Evolutionary conservation across 306 rosid genomes (phyloP), one percentile per base, ranked within the genome.

Genomic region (Gastrolobium bilobum): DNA sequence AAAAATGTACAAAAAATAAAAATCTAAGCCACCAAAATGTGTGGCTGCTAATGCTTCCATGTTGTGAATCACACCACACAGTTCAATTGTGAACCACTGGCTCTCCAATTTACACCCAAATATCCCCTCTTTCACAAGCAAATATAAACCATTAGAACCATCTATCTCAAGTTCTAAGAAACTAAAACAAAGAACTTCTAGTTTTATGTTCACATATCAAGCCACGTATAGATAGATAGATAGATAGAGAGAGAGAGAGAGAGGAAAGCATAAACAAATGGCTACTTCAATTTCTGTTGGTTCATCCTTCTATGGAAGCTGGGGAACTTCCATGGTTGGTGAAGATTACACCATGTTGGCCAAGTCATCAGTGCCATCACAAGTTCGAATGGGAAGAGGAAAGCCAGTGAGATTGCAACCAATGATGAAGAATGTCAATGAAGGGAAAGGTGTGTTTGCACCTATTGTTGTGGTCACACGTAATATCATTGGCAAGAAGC

Each of bases 401-500:
- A 93, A 88, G 65, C 76, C 90, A 7, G 69, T 87, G 52, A 79
- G 98, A 58, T 77, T 71, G 42, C 94, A 84, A 57, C 96, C 98
- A 5, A 84, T 93, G 92, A 96, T 96, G 99, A 96, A 91, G 93
- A 96, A 96, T 78, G 20, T 96, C 46, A 96, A 96, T 70, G 99
- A 96, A 80, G 99, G 99, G 62, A 96, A 93, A 81, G 99, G 99
- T 46, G 6, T 96, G 4, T 96, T 96, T 83, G 99, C 99, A 2
- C 99, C 99, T 7, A 1, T 85, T 82, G 99, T 96, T 9, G 88
- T 96, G 10, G 20, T 96, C 48, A 56, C 96, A 0, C 89, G 99
- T 4, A 82, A 96, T 54, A 64, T 96, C 35, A 63, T 96, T 75
- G 99, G 98, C 76, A 93, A 91, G 95, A 93, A 91, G 84, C 85